phyloP scores from a whole-genome alignment of 768 basidiomycete genomes.

The Mycena vitilis region DNA sequence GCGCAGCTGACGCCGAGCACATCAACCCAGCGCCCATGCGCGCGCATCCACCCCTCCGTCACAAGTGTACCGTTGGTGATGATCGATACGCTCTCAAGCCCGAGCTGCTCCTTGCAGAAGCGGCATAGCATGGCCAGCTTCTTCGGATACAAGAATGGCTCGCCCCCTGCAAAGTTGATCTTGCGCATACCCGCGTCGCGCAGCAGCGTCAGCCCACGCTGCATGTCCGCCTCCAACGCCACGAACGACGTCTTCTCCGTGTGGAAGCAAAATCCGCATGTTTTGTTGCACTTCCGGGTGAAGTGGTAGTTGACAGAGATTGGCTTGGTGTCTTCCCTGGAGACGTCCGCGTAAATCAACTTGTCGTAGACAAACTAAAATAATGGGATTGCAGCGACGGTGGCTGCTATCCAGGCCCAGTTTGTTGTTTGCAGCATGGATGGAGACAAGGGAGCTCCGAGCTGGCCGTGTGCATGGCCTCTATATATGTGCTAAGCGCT shows the following conservation, averaged over 20 bases:
- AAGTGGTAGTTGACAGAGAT: conserved; percentile 7
- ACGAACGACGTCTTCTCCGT: conserved; percentile 15
- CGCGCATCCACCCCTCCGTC: conserved; percentile 7
- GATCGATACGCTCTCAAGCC: conserved; percentile 6
- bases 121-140: conserved; percentile 8
- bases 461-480: background rate
- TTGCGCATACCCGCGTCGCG: conserved; percentile 10
- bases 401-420: conserved; percentile 4
- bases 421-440: background rate
- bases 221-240: conserved; percentile 1
- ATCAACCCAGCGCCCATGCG: conserved; percentile 5
- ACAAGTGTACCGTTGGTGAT: conserved; percentile 11
- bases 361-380: background rate
- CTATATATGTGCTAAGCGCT: background rate
- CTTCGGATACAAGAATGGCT: conserved; percentile 15
- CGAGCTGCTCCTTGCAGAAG: conserved; percentile 14
- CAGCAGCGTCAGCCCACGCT: conserved; percentile 9
- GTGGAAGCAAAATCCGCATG: conserved; percentile 10
- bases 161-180: conserved; percentile 4
- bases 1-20: conserved; percentile 8
- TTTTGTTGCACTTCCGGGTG: conserved; percentile 12
- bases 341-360: background rate
- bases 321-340: conserved; percentile 1
- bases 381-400: background rate
- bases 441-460: background rate